Base-by-base conservation (phyloP, 148 eudicot species). In the Rhododendron henanense region DNA sequence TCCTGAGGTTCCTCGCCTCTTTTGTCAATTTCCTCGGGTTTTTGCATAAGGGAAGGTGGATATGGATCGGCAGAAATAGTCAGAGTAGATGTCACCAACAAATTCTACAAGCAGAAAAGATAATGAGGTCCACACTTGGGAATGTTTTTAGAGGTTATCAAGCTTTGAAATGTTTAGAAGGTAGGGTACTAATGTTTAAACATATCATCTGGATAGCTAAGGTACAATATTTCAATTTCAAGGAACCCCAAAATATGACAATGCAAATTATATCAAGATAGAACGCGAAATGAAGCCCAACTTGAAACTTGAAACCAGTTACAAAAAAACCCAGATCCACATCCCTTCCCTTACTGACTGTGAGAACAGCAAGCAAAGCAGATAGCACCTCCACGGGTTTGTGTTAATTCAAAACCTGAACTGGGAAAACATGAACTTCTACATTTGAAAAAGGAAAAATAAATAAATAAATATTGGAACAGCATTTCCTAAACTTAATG, bases 31-130 rank as follows among this genome's bases (percentile, higher is more conserved):
- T 87, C 91, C 84, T 88, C 89, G 59, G 88, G 84, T 79, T 75
- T 76, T 88, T 88, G 91, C 85, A 81, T 79, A 6, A 81, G 63
- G 28, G 91, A 35, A 16, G 89, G 86, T 82, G 93, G 92, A 85
- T 90, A 91, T 69, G 94, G 90, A 86, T 92, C 95, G 25, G 89
- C 87, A 16, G 91, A 91, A 77, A 90, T 92, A 37, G 90, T 91
- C 85, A 95, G 83, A 35, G 93, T 95, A 80, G 96, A 94, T 45
- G 97, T 93, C 89, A 96, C 98, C 90, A 90, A 84, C 87, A 96
- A 89, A 87, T 92, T 94, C 98, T 95, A 89, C 86, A 87, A 44
- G 65, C 33, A 45, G 81, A 81, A 47, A 71, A 21, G 57, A 65
- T 63, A 41, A 18, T 50, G 10, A 84, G 31, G 71, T 47, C 35